Evolutionary conservation across 306 rosid genomes (phyloP).

Genomic region (Glycyrrhiza uralensis): DNA sequence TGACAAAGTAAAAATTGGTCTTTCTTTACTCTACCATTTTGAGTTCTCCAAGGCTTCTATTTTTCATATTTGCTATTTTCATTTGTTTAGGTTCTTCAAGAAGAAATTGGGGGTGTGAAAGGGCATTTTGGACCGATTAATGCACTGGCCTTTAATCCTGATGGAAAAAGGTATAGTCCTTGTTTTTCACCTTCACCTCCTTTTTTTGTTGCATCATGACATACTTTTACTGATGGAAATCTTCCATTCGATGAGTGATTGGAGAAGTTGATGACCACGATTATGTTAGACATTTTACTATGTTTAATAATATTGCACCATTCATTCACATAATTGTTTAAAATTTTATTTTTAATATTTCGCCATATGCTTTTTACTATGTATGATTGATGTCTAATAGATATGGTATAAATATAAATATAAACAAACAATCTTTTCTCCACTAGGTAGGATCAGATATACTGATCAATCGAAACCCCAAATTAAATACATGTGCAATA

Average conservation of each 20-base stretch:
- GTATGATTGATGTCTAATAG: too few relatives aligned
- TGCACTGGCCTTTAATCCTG: conserved; percentile 92
- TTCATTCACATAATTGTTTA: background rate
- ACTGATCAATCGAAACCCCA: background rate
- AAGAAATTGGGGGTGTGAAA: conserved; percentile 96
- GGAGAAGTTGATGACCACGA: background rate
- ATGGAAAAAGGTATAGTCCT: conserved; percentile 72
- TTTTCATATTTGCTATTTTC: conserved; percentile 1
- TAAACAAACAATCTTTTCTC: background rate
- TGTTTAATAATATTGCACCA: background rate
- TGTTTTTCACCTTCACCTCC: background rate
- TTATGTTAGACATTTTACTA: background rate
- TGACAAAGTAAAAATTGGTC: conserved; percentile 60
- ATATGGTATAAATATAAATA: background rate
- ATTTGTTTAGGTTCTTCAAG: conserved; percentile 76
- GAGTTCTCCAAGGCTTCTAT: background rate
- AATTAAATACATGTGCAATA: background rate
- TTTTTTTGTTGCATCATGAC: background rate
- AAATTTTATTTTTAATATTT: background rate
- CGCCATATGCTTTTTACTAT: background rate
- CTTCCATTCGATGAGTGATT: background rate
- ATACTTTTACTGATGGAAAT: background rate
- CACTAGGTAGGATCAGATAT: background rate
- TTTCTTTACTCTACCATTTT: background rate
- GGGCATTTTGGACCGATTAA: conserved; percentile 99